These are phyloP conservation scores for Verbascum thapsus DNA, from an alignment of 257 asterid species.

Conservation along the genomic window DNA sequence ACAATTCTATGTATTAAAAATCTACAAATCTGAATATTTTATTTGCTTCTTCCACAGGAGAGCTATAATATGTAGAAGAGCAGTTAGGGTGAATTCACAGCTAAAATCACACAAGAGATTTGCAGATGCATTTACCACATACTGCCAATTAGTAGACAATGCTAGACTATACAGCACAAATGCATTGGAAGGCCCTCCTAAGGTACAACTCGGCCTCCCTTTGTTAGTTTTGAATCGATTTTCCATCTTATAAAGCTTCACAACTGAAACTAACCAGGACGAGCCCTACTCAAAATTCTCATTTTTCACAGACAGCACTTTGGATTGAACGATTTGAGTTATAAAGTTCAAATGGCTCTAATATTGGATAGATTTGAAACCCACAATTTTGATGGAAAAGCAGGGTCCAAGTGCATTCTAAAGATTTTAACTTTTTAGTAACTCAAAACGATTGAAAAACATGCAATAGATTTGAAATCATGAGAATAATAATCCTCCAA, in stretches of 20 bases:
- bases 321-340: too few species aligned
- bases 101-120: conserved; percentile 87
- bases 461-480: too few species aligned
- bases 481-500: too few species aligned
- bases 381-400: too few species aligned
- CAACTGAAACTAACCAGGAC: too few species aligned
- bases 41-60: conserved; percentile 51
- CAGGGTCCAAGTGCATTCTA: too few species aligned
- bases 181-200: conserved; percentile 85
- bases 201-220: conserved; percentile 44
- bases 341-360: too few species aligned
- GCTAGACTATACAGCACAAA: conserved; percentile 80
- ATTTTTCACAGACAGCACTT: too few species aligned
- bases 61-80: conserved; percentile 90
- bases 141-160: conserved; percentile 80
- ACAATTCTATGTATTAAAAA: not conserved
- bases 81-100: conserved; percentile 90
- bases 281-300: too few species aligned
- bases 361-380: too few species aligned
- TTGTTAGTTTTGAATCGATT: not conserved
- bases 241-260: not conserved
- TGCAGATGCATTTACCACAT: conserved; percentile 74
- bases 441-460: too few species aligned
- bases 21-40: not conserved
- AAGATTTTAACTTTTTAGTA: too few species aligned